phyloP scores from a whole-genome alignment of 2,329 filamentous ascomycete genomes.

The Cercospora zeina region DNA sequence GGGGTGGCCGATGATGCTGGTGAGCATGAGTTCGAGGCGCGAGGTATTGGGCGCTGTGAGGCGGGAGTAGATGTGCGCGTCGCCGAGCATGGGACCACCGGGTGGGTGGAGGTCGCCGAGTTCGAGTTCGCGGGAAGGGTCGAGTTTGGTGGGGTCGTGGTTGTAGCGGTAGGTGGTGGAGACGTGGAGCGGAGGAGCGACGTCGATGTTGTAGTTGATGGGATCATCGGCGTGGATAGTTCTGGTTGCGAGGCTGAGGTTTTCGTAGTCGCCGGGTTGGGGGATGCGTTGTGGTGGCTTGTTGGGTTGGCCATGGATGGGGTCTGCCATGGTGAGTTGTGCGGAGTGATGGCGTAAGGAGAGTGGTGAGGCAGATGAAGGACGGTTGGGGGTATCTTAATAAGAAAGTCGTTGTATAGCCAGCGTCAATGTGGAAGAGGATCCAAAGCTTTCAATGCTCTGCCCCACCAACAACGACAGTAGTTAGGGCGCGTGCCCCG shows the following conservation, averaged over 20 bases:
- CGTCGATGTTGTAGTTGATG: conserved; percentile 57
- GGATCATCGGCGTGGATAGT: conserved; percentile 41
- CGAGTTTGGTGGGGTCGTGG: conserved; percentile 66
- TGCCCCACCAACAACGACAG: neutral
- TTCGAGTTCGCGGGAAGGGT: conserved; percentile 33
- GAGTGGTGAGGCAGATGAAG: neutral
- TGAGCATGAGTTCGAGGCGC: conserved; percentile 80
- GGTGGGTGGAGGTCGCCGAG: conserved; percentile 27
- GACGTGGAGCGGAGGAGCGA: conserved; percentile 86
- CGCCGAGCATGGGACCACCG: conserved; percentile 50
- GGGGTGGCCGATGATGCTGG: conserved; percentile 68
- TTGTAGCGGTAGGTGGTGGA: conserved; percentile 88
- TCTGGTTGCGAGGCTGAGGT: conserved; percentile 37
- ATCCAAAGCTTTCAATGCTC: neutral
- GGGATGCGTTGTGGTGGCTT: conserved; percentile 24
- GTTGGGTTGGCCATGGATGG: conserved; percentile 30
- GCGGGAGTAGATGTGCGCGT: conserved; percentile 82
- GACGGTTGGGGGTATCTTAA: neutral
- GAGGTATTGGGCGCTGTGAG: conserved; percentile 74
- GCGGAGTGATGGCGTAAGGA: neutral
- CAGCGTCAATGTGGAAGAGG: neutral
- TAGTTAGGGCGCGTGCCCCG: conserved; percentile 3
- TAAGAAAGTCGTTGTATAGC: neutral
- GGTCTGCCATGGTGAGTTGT: conserved; percentile 18
- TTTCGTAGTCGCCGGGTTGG: conserved; percentile 20